phyloP scores from a whole-genome alignment of 345 rosid genomes.

The Rhizophora mangle region DNA sequence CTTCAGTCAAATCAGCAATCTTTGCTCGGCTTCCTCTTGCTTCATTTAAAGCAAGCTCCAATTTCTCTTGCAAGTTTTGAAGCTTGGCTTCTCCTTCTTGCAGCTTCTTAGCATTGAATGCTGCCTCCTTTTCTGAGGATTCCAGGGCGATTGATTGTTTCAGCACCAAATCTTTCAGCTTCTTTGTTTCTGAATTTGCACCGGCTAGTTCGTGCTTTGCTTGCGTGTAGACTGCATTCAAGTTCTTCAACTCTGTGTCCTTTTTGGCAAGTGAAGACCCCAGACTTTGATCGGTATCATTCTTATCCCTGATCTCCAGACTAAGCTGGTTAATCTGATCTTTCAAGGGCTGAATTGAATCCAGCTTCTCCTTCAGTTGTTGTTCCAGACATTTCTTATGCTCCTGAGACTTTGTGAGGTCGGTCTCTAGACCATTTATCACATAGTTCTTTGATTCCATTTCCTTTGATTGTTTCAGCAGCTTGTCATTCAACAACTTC shows the following conservation, averaged over 20 bases:
- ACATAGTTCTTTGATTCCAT: constrained; percentile 45
- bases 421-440: constrained; percentile 47
- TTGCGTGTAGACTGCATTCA: constrained; percentile 42
- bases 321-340: constrained; percentile 52
- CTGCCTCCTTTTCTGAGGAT: constrained; percentile 54
- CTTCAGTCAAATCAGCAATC: constrained; percentile 46
- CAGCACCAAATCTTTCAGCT: constrained; percentile 39
- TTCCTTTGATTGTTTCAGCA: constrained; percentile 41
- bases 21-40: constrained; percentile 33
- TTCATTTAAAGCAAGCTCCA: constrained; percentile 40
- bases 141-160: constrained; percentile 46
- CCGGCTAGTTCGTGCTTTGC: constrained; percentile 45
- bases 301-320: constrained; percentile 60
- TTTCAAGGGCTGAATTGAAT: constrained; percentile 44
- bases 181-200: constrained; percentile 46
- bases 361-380: constrained; percentile 51
- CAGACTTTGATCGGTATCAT: constrained; percentile 45
- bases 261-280: constrained; percentile 46
- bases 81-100: constrained; percentile 47
- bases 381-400: constrained; percentile 54
- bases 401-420: constrained; percentile 49
- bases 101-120: constrained; percentile 47
- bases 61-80: constrained; percentile 45
- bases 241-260: constrained; percentile 51
- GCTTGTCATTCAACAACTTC: constrained; percentile 43